Evolutionary conservation across 2,329 filamentous ascomycete genomes (phyloP).

Genomic region (Penicillium olsonii): DNA sequence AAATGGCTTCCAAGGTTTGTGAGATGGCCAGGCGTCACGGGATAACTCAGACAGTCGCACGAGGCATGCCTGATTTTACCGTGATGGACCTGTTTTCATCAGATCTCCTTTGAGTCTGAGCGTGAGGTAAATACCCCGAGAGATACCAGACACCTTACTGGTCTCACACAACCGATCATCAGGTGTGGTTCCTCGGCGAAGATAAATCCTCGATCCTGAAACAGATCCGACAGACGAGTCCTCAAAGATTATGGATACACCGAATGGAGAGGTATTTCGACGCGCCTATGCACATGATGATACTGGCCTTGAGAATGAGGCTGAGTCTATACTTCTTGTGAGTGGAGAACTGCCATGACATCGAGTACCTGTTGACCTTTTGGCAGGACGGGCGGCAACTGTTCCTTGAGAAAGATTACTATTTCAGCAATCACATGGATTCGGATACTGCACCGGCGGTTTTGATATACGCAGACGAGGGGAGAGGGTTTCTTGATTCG

Average conservation of each 20-base stretch:
- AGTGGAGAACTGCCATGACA: neutral
- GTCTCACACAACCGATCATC: neutral
- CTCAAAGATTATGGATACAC: neutral
- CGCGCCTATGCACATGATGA: neutral
- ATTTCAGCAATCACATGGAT: neutral
- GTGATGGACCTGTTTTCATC: neutral
- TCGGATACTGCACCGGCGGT: slow-evolving; percentile 1
- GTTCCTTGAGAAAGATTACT: slow-evolving; percentile 24
- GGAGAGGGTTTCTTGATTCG: neutral
- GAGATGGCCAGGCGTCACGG: neutral
- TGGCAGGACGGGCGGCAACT: neutral
- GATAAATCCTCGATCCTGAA: neutral
- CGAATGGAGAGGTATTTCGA: neutral
- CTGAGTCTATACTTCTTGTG: neutral
- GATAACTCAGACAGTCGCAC: neutral
- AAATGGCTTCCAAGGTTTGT: neutral
- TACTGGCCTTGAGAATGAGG: neutral
- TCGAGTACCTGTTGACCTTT: neutral
- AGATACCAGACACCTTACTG: too few relatives aligned
- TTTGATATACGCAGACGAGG: neutral
- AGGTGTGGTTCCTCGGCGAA: neutral
- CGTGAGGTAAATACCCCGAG: too few relatives aligned
- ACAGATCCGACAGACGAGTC: neutral
- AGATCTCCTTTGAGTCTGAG: too few relatives aligned
- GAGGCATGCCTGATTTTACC: neutral